Conservation (phyloP, 2,329 filamentous ascomycete species). For the Fusarium sp. region DNA sequence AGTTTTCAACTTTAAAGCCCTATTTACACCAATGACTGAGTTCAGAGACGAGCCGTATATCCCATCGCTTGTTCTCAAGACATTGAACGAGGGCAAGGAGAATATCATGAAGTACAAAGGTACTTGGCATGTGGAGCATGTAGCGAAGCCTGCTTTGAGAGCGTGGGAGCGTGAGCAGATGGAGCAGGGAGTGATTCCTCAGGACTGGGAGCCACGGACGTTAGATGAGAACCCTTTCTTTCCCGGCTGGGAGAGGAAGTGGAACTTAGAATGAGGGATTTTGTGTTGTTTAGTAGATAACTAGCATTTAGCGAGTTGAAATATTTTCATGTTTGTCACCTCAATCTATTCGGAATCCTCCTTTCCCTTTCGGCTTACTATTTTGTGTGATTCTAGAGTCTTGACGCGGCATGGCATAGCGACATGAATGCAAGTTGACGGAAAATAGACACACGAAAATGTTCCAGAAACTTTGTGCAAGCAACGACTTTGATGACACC, state of each 20-base stretch:
- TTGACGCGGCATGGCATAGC: neutral
- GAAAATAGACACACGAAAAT: neutral
- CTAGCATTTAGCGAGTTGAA: neutral
- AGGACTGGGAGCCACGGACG: constrained; percentile 77
- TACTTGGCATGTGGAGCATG: constrained; percentile 85
- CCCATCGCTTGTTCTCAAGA: constrained; percentile 77
- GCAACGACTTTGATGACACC: neutral
- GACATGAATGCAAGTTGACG: neutral
- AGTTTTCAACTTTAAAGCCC: constrained; percentile 90
- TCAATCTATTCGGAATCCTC: neutral
- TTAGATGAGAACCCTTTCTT: constrained; percentile 84
- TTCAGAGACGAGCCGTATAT: constrained; percentile 82
- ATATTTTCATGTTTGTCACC: neutral
- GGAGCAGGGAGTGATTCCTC: constrained; percentile 71
- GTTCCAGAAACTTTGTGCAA: neutral
- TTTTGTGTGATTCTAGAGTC: too few species aligned
- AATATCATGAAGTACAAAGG: constrained; percentile 84
- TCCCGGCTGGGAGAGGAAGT: constrained; percentile 73
- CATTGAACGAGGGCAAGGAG: constrained; percentile 74
- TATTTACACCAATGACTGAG: constrained; percentile 82
- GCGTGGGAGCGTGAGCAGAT: constrained; percentile 78
- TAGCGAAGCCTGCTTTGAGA: constrained; percentile 76
- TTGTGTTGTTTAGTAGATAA: too few species aligned
- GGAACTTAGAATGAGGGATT: constrained; percentile 25
- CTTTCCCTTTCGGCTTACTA: too few species aligned